These are phyloP conservation scores for Pythium phragmiticola DNA, from an alignment of 352 stramenopile species.

Conservation along the genomic window DNA sequence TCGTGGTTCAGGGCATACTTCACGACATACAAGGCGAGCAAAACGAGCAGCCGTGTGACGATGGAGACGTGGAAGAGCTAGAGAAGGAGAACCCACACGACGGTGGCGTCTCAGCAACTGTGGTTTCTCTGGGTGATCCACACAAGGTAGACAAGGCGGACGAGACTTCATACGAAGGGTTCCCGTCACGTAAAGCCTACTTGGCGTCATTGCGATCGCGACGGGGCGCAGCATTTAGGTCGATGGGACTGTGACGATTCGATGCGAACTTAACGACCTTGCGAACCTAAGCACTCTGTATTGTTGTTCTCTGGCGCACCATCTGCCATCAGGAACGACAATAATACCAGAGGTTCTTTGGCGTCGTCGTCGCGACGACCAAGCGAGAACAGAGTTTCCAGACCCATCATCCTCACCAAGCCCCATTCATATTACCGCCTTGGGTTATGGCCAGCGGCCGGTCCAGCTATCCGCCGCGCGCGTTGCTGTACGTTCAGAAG, in stretches of 20 bases:
- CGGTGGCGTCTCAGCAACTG: neutral
- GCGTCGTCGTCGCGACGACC: neutral
- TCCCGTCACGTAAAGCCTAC: conserved; percentile 17
- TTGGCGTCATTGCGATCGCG: conserved; percentile 18
- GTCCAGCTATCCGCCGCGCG: conserved; percentile 3
- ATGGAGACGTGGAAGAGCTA: neutral
- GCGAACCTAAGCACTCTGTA: neutral
- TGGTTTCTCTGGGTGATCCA: neutral
- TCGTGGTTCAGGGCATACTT: conserved; percentile 7
- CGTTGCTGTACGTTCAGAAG: conserved; percentile 13
- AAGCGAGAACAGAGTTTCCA: neutral
- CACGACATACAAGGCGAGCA: conserved; percentile 1
- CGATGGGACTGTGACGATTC: neutral
- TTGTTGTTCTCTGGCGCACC: neutral
- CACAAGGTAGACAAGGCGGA: neutral
- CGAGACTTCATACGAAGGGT: neutral
- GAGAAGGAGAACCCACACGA: neutral
- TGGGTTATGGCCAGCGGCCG: neutral
- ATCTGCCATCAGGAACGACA: neutral
- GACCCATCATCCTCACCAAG: neutral
- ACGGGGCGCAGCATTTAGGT: neutral
- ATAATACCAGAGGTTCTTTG: too few species aligned
- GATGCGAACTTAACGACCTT: neutral
- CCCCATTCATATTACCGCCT: neutral
- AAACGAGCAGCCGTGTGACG: neutral